phyloP scores from a whole-genome alignment of 805 yeast species.

The Pichia occidentalis region DNA sequence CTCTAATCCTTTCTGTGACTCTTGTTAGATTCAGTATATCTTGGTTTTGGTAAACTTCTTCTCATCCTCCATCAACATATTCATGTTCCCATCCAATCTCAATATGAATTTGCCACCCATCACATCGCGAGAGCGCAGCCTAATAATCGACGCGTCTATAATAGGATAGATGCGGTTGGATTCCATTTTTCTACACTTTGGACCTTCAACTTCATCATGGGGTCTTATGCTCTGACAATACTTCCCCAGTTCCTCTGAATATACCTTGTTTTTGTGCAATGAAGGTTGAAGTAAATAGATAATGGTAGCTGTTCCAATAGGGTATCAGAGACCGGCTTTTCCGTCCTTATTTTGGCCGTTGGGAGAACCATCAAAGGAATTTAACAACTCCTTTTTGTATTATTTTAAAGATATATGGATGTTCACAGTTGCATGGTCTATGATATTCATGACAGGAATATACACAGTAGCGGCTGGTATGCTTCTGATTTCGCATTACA shows the following conservation, averaged over 20 bases:
- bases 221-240: no score
- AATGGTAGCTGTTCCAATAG: conserved; percentile 53
- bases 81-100: no score
- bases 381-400: conserved; percentile 54
- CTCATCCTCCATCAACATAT: no score
- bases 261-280: conserved; percentile 2
- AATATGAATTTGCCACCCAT: neutral
- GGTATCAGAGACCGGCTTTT: conserved; percentile 70
- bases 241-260: no score
- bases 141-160: no score
- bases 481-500: conserved; percentile 48
- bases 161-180: no score
- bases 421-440: conserved; percentile 77
- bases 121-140: no score
- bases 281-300: neutral
- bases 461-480: conserved; percentile 59
- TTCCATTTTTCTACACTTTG: no score
- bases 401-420: conserved; percentile 68
- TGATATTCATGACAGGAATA: conserved; percentile 58
- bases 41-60: no score
- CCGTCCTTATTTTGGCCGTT: conserved; percentile 79
- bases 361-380: conserved; percentile 26
- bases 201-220: no score
- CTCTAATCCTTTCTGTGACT: no score
- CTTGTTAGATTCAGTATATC: no score